Evolutionary conservation across 2,329 filamentous ascomycete genomes (phyloP).

Genomic region (Mariannaea elegans): DNA sequence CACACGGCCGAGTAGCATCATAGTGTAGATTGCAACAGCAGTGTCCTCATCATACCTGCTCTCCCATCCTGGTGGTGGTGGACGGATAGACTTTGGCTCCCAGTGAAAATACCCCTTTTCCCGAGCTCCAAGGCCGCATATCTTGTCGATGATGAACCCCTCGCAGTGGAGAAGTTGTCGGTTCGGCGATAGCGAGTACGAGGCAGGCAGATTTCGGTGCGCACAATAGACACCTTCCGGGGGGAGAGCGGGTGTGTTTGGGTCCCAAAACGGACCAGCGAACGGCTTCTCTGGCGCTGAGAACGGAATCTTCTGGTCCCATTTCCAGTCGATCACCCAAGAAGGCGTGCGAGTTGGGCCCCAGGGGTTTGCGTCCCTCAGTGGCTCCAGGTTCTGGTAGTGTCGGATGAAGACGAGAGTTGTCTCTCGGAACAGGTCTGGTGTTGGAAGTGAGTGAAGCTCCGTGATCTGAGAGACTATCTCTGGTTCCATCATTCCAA

Average conservation of each 20-base stretch:
- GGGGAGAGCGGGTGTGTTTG: constrained; percentile 13
- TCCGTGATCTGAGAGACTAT: constrained; percentile 16
- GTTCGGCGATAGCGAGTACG: not conserved
- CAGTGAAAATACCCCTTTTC: constrained; percentile 20
- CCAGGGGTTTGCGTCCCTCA: constrained; percentile 24
- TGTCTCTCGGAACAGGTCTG: constrained; percentile 13
- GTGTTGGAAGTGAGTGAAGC: constrained; percentile 18
- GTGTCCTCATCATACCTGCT: constrained; percentile 13
- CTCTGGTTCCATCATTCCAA: constrained; percentile 24
- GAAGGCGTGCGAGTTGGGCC: constrained; percentile 12
- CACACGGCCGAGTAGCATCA: constrained; percentile 19
- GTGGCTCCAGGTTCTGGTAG: constrained; percentile 20
- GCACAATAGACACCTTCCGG: constrained; percentile 20
- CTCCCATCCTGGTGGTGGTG: constrained; percentile 9
- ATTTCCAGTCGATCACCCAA: constrained; percentile 25
- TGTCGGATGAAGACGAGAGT: constrained; percentile 20
- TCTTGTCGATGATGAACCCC: constrained; percentile 13
- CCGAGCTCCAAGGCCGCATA: constrained; percentile 17
- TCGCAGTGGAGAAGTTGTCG: constrained; percentile 9
- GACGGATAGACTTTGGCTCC: constrained; percentile 7
- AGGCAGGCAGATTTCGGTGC: not conserved
- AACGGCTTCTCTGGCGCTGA: constrained; percentile 20
- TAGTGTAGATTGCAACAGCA: constrained; percentile 5
- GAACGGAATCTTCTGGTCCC: constrained; percentile 18
- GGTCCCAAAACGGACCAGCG: constrained; percentile 17